Base-by-base conservation (phyloP, 768 basidiomycete genomes). In the Lactarius evosmus region DNA sequence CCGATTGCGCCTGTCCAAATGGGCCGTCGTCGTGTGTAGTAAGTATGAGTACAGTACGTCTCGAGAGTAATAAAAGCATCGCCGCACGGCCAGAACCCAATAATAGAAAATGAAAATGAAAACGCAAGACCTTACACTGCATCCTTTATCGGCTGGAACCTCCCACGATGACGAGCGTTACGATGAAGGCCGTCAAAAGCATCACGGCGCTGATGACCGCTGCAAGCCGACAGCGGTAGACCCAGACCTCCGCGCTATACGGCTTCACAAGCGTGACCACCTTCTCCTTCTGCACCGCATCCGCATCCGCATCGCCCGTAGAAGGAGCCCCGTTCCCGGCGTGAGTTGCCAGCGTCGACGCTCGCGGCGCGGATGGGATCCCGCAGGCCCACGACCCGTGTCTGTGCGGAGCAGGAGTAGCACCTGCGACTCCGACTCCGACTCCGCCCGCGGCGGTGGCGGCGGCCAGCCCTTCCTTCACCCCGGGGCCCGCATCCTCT, bases 151-250 rank as follows among this genome's bases (percentile, higher is more conserved):
- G 51, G 14, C 49, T 49, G 9, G 58, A 33, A 57, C 25, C 17
- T 17, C 62, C 54, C n/a, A 66, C 46, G 19, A 83, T 70, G 58
- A 84, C 66, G 63, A 87, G 67, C 25, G 80, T 76, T 40, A 76
- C 82, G 46, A 88, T 78, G 66, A 86, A 79, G 4, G 81, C 85
- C 1, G 71, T 62, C 22, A 72, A 30, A 3, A 82, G 80, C 77
- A 78, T 75, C 67, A 76, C 77, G 75, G 75, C 87, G 71, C 79
- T 87, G 76, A 72, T 79, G 75, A 85, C 83, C 76, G 71, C 87
- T 71, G 79, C 89, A 75, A 76, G 81, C 75, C 82, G 82, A 79
- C 71, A 87, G 70, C 75, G 77, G 71, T 60, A 73, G 65, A 72
- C 83, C 73, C 69, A 83, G 56, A 65, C 72, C 58, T 80, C 76